Evolutionary conservation across 805 yeast species (phyloP).

Genomic region (Nakazawaea sp.): DNA sequence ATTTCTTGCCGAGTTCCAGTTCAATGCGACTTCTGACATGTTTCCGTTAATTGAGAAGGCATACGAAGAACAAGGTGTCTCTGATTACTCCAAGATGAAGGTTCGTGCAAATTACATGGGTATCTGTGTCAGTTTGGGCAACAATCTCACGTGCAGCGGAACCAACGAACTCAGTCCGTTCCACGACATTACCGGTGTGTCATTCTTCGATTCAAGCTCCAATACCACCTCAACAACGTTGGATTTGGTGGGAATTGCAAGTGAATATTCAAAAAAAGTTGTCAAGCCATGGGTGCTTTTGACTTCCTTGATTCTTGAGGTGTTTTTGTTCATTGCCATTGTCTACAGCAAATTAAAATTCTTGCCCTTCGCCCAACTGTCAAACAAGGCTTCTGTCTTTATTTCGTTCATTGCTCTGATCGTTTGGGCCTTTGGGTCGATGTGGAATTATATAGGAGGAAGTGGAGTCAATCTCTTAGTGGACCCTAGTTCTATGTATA

Average conservation of each 20-base stretch:
- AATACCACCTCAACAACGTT: constrained; percentile 26
- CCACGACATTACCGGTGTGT: constrained; percentile 23
- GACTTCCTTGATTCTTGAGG: constrained; percentile 36
- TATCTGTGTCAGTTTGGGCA: constrained; percentile 38
- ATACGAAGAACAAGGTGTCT: constrained; percentile 23
- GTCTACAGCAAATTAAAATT: constrained; percentile 41
- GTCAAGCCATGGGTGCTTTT: constrained; percentile 51
- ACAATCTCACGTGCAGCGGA: constrained; percentile 29
- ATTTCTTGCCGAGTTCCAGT: constrained; percentile 40
- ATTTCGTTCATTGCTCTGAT: constrained; percentile 31
- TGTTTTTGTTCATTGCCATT: constrained; percentile 32
- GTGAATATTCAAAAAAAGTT: constrained; percentile 34
- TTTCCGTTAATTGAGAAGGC: constrained; percentile 32
- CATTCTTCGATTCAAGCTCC: constrained; percentile 24
- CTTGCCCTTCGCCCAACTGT: constrained; percentile 31
- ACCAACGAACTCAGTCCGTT: constrained; percentile 21
- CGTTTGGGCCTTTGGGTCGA: constrained; percentile 60
- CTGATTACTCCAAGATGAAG: constrained; percentile 31
- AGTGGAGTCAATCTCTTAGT: constrained; percentile 36
- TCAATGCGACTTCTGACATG: constrained; percentile 38
- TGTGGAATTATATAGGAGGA: constrained; percentile 56
- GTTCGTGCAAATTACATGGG: constrained; percentile 52
- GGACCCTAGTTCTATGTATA: constrained; percentile 42
- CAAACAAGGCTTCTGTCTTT: constrained; percentile 22
- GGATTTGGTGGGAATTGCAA: constrained; percentile 41